Evolutionary conservation across 106 monocot genomes (phyloP).

Genomic region (Dioscorea dumetorum): DNA sequence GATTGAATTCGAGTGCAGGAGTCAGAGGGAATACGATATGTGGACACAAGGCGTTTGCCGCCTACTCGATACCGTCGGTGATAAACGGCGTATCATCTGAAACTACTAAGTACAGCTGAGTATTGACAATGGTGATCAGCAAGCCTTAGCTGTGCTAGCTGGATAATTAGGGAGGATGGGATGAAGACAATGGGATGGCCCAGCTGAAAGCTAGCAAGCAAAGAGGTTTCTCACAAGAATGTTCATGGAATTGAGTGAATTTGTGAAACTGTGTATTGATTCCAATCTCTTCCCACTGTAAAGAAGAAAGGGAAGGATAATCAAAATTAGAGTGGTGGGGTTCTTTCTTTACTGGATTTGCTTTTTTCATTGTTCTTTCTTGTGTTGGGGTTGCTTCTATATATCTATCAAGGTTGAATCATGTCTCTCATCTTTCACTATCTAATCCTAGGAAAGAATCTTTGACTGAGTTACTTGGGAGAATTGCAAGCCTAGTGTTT

Average conservation of each 20-base stretch:
- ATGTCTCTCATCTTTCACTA: not conserved
- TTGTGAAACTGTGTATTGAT: not conserved
- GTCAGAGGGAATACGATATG: constrained; percentile 71
- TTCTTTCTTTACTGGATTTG: not conserved
- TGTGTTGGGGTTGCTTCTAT: not conserved
- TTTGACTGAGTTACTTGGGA: not conserved
- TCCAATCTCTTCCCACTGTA: not conserved
- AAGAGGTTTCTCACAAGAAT: not conserved
- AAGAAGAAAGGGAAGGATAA: not conserved
- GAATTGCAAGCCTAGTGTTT: too few relatives aligned
- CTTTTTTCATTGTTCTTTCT: too few relatives aligned
- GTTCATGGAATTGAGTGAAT: not conserved
- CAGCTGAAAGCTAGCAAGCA: not conserved
- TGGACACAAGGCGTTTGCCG: constrained; percentile 80
- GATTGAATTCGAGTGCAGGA: constrained; percentile 86
- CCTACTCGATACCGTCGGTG: constrained; percentile 41
- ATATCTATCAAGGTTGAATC: not conserved
- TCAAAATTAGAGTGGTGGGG: not conserved
- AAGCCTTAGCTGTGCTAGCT: not conserved
- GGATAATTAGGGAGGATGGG: not conserved
- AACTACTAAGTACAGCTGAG: too few relatives aligned
- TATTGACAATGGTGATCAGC: too few relatives aligned
- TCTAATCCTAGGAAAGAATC: not conserved
- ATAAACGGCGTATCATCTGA: constrained; percentile 21
- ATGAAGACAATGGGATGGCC: not conserved